Evolutionary conservation across 768 basidiomycete genomes (phyloP), one percentile per base, ranked within the genome.

Genomic region (Mycena rebaudengoi): DNA sequence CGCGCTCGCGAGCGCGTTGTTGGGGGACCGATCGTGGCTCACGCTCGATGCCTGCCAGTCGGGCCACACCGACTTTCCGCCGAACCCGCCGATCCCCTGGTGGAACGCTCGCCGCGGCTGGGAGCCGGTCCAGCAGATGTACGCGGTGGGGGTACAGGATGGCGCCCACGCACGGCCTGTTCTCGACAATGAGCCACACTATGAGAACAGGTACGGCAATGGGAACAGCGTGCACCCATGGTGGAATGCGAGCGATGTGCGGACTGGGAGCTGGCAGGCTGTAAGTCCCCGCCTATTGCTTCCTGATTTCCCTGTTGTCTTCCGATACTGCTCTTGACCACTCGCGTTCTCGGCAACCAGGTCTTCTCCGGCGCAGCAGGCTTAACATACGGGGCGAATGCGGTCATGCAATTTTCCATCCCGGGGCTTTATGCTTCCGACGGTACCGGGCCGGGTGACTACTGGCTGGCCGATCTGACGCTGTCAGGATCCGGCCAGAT

Each of bases 21-120:
- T 45, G 43, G 43, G 43, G n/a, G 43, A 45, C 43, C 43, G 43
- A 45, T 45, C 43, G 43, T 45, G 43, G 43, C 43, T 45, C 43
- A 45, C 43, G 43, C 43, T 45, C 43, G 43, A 45, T 25, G n/a
- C 43, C 43, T 45, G 43, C 7, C 43, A 45, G 43, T 45, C 43
- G 7, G 43, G 43, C 43, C 43, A 45, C 43, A 20, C 43, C 43
- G 43, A 45, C 43, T 45, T 45, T 45, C 43, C 43, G 23, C 43
- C 43, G n/a, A 45, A 45, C 43, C 43, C 43, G 4, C 43, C 43
- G 43, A 45, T 45, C 23, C 43, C 43, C 43, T 45, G 43, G 43
- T 45, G 43, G 43, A 45, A 45, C 43, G 43, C 43, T 21, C 43
- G 43, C 43, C 43, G 43, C 12, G 43, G 43, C 23, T 45, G 43